Conservation (phyloP, 345 rosid species). For the Eucalyptus guilfoylei region DNA sequence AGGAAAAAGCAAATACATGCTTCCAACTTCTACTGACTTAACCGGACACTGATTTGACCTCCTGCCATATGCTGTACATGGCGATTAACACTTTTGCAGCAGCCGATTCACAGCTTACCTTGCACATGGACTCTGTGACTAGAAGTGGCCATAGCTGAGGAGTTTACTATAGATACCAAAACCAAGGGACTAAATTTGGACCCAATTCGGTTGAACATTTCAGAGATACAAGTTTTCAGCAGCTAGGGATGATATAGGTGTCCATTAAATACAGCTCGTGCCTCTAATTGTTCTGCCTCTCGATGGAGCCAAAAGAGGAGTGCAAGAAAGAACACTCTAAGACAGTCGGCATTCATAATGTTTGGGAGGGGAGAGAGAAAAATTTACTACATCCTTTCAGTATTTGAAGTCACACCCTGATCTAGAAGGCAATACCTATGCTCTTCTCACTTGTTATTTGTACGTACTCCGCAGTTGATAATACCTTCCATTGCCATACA, state of each 20-base stretch:
- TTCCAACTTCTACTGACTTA: not conserved
- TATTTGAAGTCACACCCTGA: not conserved
- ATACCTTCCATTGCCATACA: not conserved
- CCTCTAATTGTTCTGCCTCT: not conserved
- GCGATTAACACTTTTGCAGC: not conserved
- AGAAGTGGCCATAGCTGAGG: not conserved
- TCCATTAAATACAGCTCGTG: not conserved
- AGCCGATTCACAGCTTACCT: not conserved
- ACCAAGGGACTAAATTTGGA: not conserved
- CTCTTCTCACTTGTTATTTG: not conserved
- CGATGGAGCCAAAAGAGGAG: not conserved
- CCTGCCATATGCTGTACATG: not conserved
- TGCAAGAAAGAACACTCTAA: not conserved
- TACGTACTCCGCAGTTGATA: not conserved
- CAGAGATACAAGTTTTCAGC: not conserved
- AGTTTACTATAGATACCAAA: not conserved
- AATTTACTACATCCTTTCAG: not conserved
- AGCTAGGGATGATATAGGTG: not conserved
- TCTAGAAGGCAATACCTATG: not conserved
- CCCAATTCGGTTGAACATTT: not conserved
- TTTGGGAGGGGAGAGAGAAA: not conserved
- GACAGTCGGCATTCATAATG: not conserved
- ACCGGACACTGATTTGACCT: not conserved
- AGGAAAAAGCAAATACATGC: not conserved
- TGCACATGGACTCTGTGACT: not conserved